These are phyloP conservation scores for Colletotrichum lupini DNA, from an alignment of 2,329 filamentous ascomycete species.

Conservation along the genomic window DNA sequence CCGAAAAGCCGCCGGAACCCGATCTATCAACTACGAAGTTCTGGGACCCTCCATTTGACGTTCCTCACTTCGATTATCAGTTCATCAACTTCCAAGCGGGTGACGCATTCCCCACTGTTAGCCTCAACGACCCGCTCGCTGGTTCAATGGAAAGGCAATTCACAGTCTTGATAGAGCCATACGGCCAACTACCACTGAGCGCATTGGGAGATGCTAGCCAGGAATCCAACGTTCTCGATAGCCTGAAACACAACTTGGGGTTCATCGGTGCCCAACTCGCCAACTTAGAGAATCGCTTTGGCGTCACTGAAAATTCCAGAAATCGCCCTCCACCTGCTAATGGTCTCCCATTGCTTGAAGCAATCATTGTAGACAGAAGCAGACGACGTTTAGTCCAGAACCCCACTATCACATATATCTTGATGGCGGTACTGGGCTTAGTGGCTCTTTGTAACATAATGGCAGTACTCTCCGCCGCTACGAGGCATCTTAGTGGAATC, in stretches of 20 bases:
- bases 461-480: neutral
- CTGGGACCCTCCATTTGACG: neutral
- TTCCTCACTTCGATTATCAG: neutral
- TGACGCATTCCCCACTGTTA: neutral
- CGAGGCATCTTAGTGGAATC: neutral
- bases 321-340: neutral
- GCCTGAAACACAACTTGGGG: neutral
- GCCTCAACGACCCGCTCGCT: neutral
- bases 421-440: neutral
- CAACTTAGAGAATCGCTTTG: slow-evolving; percentile 11
- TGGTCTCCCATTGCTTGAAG: neutral
- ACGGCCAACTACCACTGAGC: neutral
- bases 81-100: neutral
- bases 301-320: neutral
- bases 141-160: neutral
- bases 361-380: neutral
- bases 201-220: slow-evolving; percentile 1
- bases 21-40: neutral
- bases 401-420: neutral
- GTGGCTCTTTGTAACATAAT: neutral
- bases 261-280: slow-evolving; percentile 8
- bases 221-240: neutral
- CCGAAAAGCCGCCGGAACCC: neutral
- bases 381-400: slow-evolving; percentile 10
- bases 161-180: neutral